Conservation (phyloP, 495 filamentous ascomycete genomes). For the Hypoxylon rickii region DNA sequence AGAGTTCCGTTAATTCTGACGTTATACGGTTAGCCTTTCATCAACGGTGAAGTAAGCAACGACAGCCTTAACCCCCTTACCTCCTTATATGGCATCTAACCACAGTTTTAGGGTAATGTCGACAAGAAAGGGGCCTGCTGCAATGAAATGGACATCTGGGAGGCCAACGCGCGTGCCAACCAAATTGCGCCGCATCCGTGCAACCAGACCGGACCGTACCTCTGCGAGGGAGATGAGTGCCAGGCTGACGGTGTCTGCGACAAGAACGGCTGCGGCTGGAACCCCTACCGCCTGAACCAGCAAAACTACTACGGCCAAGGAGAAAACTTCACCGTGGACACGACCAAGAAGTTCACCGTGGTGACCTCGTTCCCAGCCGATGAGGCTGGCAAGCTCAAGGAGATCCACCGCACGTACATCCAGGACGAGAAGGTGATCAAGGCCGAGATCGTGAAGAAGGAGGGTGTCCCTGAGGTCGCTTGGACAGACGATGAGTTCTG, state of each 20-base stretch:
- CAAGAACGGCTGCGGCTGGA: slow-evolving; percentile 67
- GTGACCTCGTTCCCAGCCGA: slow-evolving; percentile 68
- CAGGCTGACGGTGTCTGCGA: slow-evolving; percentile 62
- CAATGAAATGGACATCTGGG: slow-evolving; percentile 68
- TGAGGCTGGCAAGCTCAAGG: slow-evolving; percentile 53
- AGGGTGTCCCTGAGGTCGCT: slow-evolving; percentile 52
- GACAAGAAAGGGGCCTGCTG: slow-evolving; percentile 57
- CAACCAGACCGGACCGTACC: slow-evolving; percentile 49
- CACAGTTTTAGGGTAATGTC: slow-evolving; percentile 48
- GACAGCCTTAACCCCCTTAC: not conserved
- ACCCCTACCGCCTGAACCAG: slow-evolving; percentile 63
- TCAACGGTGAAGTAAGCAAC: slow-evolving; percentile 58
- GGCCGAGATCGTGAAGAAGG: slow-evolving; percentile 45
- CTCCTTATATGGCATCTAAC: not conserved
- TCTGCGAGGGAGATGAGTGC: slow-evolving; percentile 56
- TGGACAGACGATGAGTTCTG: slow-evolving; percentile 63
- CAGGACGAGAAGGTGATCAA: slow-evolving; percentile 62
- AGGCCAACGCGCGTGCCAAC: slow-evolving; percentile 63
- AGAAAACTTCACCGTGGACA: slow-evolving; percentile 59
- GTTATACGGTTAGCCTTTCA: too few species aligned
- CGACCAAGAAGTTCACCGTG: slow-evolving; percentile 63
- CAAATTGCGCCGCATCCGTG: slow-evolving; percentile 63
- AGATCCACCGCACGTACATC: slow-evolving; percentile 66
- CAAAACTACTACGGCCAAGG: slow-evolving; percentile 59
- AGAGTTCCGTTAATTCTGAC: too few species aligned